These are phyloP conservation scores for Suhomyces bolitotheri DNA, from an alignment of 1,139 yeast genomes.

Conservation along the genomic window DNA sequence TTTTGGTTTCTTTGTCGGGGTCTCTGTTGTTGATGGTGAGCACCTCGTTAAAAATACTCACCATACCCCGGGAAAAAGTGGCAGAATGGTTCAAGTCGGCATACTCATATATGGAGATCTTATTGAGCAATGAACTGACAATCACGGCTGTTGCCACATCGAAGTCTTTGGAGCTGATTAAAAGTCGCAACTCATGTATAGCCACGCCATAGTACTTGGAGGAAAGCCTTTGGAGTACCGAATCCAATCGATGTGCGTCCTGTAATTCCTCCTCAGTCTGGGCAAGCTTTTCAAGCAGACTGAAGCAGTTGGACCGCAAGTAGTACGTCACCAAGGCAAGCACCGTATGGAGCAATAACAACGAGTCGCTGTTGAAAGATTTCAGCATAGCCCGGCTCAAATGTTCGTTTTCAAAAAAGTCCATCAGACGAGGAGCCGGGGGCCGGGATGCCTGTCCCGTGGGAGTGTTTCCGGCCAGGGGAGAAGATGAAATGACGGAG, in stretches of 20 bases:
- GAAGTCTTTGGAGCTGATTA: conserved; percentile 19
- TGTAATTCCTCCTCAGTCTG: conserved; percentile 1
- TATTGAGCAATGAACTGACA: conserved; percentile 27
- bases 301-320: conserved; percentile 22
- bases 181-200: conserved; percentile 20
- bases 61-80: conserved; percentile 29
- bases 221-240: conserved; percentile 16
- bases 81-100: conserved; percentile 21
- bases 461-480: conserved; percentile 1
- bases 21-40: conserved; percentile 9
- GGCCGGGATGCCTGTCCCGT: not conserved
- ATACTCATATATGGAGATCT: conserved; percentile 28
- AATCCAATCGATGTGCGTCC: conserved; percentile 15
- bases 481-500: conserved; percentile 1
- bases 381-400: conserved; percentile 8
- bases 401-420: conserved; percentile 13
- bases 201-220: conserved; percentile 24
- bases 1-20: not conserved
- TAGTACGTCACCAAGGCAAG: conserved; percentile 9
- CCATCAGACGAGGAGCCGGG: conserved; percentile 13
- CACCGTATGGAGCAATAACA: conserved; percentile 14
- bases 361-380: conserved; percentile 12
- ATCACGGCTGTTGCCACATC: conserved; percentile 25
- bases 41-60: conserved; percentile 25
- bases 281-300: conserved; percentile 18